Percentiles rank a stretch among this genome's conserved stretches.
Evolutionary conservation across 2,329 filamentous ascomycete species (phyloP).

Genomic region (Amylocarpus encephaloides): DNA sequence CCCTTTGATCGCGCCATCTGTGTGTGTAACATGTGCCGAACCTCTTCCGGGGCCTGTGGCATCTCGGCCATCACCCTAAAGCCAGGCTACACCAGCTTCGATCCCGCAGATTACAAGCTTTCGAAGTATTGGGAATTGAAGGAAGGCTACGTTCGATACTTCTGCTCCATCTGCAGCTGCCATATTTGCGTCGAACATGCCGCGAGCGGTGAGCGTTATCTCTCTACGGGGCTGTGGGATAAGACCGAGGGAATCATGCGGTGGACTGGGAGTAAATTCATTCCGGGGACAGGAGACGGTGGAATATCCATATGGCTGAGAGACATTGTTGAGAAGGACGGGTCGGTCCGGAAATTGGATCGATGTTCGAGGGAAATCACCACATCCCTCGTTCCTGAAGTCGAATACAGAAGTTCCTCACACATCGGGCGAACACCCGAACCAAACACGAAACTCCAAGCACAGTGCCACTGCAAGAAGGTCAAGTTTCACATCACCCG

Average conservation of each 20-base stretch:
- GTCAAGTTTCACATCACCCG: conserved; percentile 51
- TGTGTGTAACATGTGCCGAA: conserved; percentile 46
- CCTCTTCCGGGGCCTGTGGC: conserved; percentile 41
- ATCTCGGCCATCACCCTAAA: conserved; percentile 39
- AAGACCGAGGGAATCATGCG: conserved; percentile 25
- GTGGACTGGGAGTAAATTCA: conserved; percentile 23
- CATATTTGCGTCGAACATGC: conserved; percentile 33
- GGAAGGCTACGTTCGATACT: conserved; percentile 37
- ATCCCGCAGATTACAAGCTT: conserved; percentile 32
- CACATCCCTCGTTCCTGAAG: conserved; percentile 8
- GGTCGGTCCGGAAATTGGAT: conserved; percentile 9
- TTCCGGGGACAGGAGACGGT: conserved; percentile 45
- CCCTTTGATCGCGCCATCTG: conserved; percentile 40
- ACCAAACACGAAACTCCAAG: conserved; percentile 32
- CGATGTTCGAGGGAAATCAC: conserved; percentile 12
- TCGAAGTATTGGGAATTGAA: conserved; percentile 38
- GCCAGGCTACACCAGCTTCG: conserved; percentile 18
- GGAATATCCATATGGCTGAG: conserved; percentile 41
- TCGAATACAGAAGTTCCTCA: conserved; percentile 1
- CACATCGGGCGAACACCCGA: background rate
- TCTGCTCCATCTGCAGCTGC: conserved; percentile 45
- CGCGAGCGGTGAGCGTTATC: conserved; percentile 23
- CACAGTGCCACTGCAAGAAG: conserved; percentile 47
- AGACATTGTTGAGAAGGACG: conserved; percentile 13
- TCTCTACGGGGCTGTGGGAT: conserved; percentile 33